phyloP scores from a whole-genome alignment of 768 basidiomycete genomes.

The Roridomyces roridus region DNA sequence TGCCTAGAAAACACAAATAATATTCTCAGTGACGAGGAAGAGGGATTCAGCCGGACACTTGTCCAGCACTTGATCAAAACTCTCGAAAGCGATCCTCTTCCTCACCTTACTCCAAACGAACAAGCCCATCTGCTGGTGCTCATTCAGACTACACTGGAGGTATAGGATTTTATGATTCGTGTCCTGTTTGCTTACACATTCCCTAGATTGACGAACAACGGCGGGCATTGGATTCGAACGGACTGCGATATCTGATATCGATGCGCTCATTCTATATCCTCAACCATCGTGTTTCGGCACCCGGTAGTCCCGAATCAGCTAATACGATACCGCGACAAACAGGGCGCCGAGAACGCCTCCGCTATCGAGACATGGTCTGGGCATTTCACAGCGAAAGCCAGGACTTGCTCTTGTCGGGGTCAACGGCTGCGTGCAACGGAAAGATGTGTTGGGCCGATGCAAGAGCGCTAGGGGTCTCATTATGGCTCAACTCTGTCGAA shows the following conservation, averaged over 20 bases:
- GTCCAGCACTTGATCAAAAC: slow-evolving; percentile 66
- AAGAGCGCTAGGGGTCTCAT: slow-evolving; percentile 79
- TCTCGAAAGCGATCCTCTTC: slow-evolving; percentile 67
- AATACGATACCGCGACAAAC: slow-evolving; percentile 49
- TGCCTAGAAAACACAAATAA: too few species aligned
- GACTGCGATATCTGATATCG: slow-evolving; percentile 90
- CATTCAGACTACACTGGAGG: slow-evolving; percentile 88
- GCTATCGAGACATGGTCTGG: slow-evolving; percentile 96
- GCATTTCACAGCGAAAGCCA: slow-evolving; percentile 96
- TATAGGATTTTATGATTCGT: slow-evolving; percentile 43
- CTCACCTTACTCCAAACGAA: slow-evolving; percentile 80
- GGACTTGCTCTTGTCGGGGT: slow-evolving; percentile 76
- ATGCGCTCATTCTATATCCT: slow-evolving; percentile 92
- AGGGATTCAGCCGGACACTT: slow-evolving; percentile 63
- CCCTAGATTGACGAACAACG: slow-evolving; percentile 86
- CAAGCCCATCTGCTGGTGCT: slow-evolving; percentile 84
- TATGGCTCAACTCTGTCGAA: slow-evolving; percentile 87
- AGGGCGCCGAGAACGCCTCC: slow-evolving; percentile 75
- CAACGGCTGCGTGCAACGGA: slow-evolving; percentile 72
- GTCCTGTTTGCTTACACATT: too few species aligned
- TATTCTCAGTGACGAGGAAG: slow-evolving; percentile 42
- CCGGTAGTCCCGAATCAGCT: slow-evolving; percentile 52
- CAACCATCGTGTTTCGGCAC: slow-evolving; percentile 65
- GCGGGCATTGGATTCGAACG: slow-evolving; percentile 90
- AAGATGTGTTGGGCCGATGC: slow-evolving; percentile 95